These are phyloP conservation scores for Oidium heveae DNA, from an alignment of 2,329 filamentous ascomycete genomes.

Conservation along the genomic window DNA sequence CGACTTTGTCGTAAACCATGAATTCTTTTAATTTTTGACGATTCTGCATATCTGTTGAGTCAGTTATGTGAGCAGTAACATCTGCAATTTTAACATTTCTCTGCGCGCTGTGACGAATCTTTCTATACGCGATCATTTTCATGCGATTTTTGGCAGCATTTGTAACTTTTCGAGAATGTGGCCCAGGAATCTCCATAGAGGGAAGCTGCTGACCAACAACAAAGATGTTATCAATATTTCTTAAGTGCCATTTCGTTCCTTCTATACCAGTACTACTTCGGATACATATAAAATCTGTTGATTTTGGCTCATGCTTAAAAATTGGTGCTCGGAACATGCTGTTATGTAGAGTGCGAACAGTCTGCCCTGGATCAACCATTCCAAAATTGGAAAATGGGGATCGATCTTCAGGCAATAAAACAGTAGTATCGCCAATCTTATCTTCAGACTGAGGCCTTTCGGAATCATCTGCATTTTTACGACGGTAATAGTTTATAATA, in stretches of 20 bases:
- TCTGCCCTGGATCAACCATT: conserved; percentile 73
- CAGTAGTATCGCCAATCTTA: conserved; percentile 69
- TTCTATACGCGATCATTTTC: conserved; percentile 83
- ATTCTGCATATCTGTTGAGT: conserved; percentile 85
- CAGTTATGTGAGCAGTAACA: conserved; percentile 76
- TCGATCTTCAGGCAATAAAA: conserved; percentile 77
- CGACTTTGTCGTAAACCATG: conserved; percentile 67
- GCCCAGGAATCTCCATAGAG: conserved; percentile 73
- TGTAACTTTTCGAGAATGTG: conserved; percentile 82
- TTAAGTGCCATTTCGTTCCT: conserved; percentile 61
- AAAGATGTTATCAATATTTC: conserved; percentile 75
- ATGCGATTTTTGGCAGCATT: conserved; percentile 92
- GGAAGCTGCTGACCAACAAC: conserved; percentile 86
- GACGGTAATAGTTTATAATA: conserved; percentile 87
- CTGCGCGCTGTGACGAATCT: conserved; percentile 52
- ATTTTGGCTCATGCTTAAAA: conserved; percentile 58
- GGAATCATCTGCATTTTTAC: conserved; percentile 40
- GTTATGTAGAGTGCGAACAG: conserved; percentile 76
- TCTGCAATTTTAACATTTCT: conserved; percentile 50
- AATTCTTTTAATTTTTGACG: conserved; percentile 95
- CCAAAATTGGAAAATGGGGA: conserved; percentile 93
- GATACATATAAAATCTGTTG: conserved; percentile 67
- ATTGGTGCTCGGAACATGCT: conserved; percentile 87
- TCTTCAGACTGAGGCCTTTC: conserved; percentile 19
- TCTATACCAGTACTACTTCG: conserved; percentile 54